phyloP scores from a whole-genome alignment of 179 eudicot species.

The Patellifolia procumbens region DNA sequence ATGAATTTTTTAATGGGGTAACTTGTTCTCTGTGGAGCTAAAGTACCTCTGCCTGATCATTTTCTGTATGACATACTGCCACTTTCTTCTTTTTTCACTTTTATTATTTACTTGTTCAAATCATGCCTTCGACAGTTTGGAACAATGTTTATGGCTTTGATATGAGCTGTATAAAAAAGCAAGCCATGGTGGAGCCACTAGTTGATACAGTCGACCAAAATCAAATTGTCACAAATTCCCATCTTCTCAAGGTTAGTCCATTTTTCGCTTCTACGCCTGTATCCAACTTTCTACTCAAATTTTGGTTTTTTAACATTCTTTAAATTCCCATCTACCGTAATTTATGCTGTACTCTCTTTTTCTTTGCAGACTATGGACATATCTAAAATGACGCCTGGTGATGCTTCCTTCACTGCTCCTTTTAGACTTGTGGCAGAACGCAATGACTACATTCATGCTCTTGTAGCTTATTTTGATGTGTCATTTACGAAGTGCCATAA shows the following conservation, averaged over 20 bases:
- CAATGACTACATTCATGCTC: constrained; percentile 93
- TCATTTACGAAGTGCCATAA: constrained; percentile 88
- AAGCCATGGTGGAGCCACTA: constrained; percentile 90
- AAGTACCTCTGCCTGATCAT: neutral
- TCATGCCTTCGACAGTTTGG: constrained; percentile 62
- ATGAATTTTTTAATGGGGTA: neutral
- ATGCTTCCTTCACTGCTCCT: constrained; percentile 94
- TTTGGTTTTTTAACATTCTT: neutral
- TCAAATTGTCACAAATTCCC: constrained; percentile 89
- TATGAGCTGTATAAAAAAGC: constrained; percentile 95
- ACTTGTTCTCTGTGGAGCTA: neutral
- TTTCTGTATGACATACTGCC: neutral
- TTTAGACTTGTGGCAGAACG: constrained; percentile 93
- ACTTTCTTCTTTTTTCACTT: neutral
- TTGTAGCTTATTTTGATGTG: constrained; percentile 97
- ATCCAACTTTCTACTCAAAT: neutral
- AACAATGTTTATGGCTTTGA: constrained; percentile 89
- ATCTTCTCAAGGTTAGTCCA: constrained; percentile 69
- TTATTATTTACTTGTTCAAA: constrained; percentile 9
- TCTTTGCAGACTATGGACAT: constrained; percentile 86
- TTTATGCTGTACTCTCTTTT: neutral
- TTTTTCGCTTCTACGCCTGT: neutral
- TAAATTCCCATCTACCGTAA: neutral
- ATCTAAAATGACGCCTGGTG: constrained; percentile 92
- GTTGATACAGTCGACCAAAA: constrained; percentile 94